These are phyloP conservation scores for Zoysia pacifica DNA, from an alignment of 176 grass and related monocot genomes.

Conservation along the genomic window DNA sequence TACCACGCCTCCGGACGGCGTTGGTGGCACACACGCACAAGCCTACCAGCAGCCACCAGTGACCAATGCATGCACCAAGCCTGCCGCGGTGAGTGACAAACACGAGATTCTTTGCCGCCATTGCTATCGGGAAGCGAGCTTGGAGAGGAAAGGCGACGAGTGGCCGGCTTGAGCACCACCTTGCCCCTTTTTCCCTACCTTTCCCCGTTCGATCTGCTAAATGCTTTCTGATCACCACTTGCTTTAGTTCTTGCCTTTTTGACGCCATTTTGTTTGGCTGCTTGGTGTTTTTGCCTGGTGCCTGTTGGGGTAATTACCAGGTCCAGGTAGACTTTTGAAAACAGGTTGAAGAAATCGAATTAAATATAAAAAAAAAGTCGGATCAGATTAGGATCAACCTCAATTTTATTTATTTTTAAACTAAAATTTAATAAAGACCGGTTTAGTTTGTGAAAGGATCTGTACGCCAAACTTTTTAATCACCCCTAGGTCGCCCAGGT, in stretches of 20 bases:
- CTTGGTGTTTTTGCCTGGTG: neutral
- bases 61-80: neutral
- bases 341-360: too few relatives aligned
- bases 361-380: too few relatives aligned
- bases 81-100: constrained; percentile 32
- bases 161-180: constrained; percentile 28
- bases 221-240: neutral
- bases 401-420: too few relatives aligned
- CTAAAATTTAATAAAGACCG: too few relatives aligned
- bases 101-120: constrained; percentile 32
- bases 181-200: constrained; percentile 12
- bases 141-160: constrained; percentile 19
- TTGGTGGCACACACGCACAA: too few relatives aligned
- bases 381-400: too few relatives aligned
- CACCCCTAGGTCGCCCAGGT: too few relatives aligned
- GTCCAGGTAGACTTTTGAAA: neutral
- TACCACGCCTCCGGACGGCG: too few relatives aligned
- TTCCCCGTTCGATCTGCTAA: constrained; percentile 32
- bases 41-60: too few relatives aligned
- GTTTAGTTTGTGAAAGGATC: too few relatives aligned
- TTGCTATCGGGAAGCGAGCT: constrained; percentile 26
- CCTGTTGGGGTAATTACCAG: neutral
- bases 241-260: neutral
- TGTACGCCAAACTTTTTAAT: too few relatives aligned
- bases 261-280: neutral